A percentile compares a stretch with the other conserved stretches of the same genome.
These are phyloP conservation scores for Solanum aculeatissimum DNA, from an alignment of 305 asterid genomes.

Conservation along the genomic window DNA sequence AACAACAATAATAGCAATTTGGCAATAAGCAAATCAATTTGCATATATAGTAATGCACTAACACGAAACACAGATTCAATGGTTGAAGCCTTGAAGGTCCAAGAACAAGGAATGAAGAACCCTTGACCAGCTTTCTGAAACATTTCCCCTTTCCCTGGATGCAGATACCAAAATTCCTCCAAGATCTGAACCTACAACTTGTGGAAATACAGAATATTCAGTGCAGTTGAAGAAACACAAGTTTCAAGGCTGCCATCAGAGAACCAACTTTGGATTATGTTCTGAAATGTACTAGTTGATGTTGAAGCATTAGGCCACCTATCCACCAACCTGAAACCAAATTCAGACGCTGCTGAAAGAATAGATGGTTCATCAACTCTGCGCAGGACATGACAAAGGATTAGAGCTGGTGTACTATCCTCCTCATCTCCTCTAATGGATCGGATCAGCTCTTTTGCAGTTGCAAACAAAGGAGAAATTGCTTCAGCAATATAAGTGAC, in stretches of 20 bases:
- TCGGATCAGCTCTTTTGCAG: conserved; percentile 58
- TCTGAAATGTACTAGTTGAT: conserved; percentile 11
- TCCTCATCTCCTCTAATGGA: neutral
- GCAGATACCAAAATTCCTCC: neutral
- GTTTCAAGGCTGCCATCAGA: conserved; percentile 11
- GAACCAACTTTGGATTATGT: conserved; percentile 44
- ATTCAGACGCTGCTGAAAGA: conserved; percentile 45
- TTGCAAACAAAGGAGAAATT: conserved; percentile 57
- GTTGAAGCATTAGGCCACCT: conserved; percentile 38
- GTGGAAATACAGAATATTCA: conserved; percentile 59
- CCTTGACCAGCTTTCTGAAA: neutral
- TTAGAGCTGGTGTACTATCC: conserved; percentile 30
- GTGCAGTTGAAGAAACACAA: conserved; percentile 36
- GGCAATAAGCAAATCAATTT: neutral
- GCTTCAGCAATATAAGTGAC: conserved; percentile 65
- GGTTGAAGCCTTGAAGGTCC: neutral
- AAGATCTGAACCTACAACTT: conserved; percentile 3
- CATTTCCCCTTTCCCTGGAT: neutral
- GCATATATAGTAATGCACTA: neutral
- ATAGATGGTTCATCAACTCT: conserved; percentile 76
- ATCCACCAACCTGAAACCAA: conserved; percentile 54
- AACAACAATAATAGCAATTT: neutral
- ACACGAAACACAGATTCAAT: neutral
- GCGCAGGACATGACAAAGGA: conserved; percentile 75
- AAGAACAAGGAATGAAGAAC: neutral